These are phyloP conservation scores for Neonectria coccinea DNA, from an alignment of 2,329 filamentous ascomycete species.

Conservation along the genomic window DNA sequence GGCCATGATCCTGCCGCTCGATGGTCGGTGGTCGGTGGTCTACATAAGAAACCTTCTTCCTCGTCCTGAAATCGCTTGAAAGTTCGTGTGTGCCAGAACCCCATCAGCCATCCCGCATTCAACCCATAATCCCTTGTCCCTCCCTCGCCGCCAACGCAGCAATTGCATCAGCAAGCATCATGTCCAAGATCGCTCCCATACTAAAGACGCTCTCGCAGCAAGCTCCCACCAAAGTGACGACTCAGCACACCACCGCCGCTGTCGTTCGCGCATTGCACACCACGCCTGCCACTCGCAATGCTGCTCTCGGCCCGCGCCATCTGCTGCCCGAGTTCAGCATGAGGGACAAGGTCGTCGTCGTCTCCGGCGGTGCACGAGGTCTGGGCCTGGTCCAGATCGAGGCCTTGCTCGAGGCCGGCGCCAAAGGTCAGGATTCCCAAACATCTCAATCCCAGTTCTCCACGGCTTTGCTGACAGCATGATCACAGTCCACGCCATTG, in stretches of 20 bases:
- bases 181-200: slow-evolving; percentile 45
- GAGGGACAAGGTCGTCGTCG: slow-evolving; percentile 77
- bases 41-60: slow-evolving; percentile 25
- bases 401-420: slow-evolving; percentile 83
- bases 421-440: slow-evolving; percentile 63
- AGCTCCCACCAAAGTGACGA: slow-evolving; percentile 18
- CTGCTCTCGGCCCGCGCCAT: slow-evolving; percentile 39
- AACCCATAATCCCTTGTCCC: background rate
- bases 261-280: slow-evolving; percentile 34
- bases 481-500: slow-evolving; percentile 73
- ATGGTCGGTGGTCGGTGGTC: too few species aligned
- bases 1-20: slow-evolving; percentile 2
- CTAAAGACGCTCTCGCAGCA: slow-evolving; percentile 36
- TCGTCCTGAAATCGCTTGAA: slow-evolving; percentile 2
- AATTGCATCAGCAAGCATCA: slow-evolving; percentile 28
- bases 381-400: slow-evolving; percentile 83
- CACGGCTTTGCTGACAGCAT: slow-evolving; percentile 23
- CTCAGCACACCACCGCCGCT: slow-evolving; percentile 11
- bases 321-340: slow-evolving; percentile 80
- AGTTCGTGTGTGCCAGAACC: slow-evolving; percentile 5
- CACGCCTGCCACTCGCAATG: slow-evolving; percentile 28
- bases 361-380: slow-evolving; percentile 82
- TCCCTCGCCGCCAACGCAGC: background rate
- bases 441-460: background rate
- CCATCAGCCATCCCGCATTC: background rate